Evolutionary conservation across 805 yeast species (phyloP), one percentile per base, ranked within the genome.

Genomic region (Lachancea waltii): DNA sequence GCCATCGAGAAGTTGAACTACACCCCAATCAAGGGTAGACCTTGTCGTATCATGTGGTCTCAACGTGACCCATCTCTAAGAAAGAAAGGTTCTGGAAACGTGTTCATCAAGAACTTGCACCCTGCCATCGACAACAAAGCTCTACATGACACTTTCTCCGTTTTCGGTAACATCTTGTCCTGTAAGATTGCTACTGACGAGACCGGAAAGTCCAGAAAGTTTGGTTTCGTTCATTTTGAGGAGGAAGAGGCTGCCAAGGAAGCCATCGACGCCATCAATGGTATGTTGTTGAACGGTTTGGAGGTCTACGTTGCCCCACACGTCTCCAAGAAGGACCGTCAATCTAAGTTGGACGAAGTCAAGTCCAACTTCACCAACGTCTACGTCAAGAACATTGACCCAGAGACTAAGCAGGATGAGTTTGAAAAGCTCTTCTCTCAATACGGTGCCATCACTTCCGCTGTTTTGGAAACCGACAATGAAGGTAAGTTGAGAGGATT

Each of bases 11-110:
- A 86, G 69, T 78, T 92, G 69, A 92, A 90, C 85, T 92, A 92
- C 75, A 69, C 87, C 43, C 79, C 79, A 58, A 80, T 92, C 70
- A 89, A 89, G 68, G 97, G 96, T 61, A 85, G 82, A 61, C 87
- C 96, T 58, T 87, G 97, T 72, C 86, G 98, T 70, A 90, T 92
- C 73, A 92, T 92, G 97, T 87, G 97, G 97, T 87, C 97, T 53
- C 97, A 92, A 75, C 86, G 97, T 72, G 97, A 92, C 66, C 97
- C 98, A 50, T 76, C 95, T 46, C 67, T 80, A 58, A 85, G 98
- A 77, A 85, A 81, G 75, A 81, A 81, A 62, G 97, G 97, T 66
- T 82, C 85, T 49, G 97, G 96, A 61, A 92, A 92, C 77, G 81
- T 92, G 52, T 92, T 83, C 79, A 90, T 92, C 73, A 92, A 92